These are phyloP conservation scores for Mycena filopes DNA, from an alignment of 768 basidiomycete species.

Conservation along the genomic window DNA sequence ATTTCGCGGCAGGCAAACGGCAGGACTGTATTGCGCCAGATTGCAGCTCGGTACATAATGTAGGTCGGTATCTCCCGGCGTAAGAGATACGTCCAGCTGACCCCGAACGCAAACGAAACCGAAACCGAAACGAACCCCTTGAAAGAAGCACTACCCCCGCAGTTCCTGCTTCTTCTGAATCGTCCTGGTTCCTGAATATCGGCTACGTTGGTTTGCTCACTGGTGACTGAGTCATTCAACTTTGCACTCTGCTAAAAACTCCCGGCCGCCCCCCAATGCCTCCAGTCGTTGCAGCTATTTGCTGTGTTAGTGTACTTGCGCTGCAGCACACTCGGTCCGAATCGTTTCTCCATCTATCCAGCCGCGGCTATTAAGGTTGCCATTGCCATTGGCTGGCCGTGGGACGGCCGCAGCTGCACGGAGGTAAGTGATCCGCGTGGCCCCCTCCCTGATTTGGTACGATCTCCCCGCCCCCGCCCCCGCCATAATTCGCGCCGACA, in stretches of 20 bases:
- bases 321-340: too few species aligned
- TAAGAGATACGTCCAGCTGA: neutral
- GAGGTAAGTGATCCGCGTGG: constrained; percentile 22
- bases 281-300: too few species aligned
- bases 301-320: too few species aligned
- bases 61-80: neutral
- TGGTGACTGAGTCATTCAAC: neutral
- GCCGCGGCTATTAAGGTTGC: constrained; percentile 11
- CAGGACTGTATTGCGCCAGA: too few species aligned
- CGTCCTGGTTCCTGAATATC: constrained; percentile 6
- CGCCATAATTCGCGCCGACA: neutral
- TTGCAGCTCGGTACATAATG: too few species aligned
- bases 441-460: constrained; percentile 7
- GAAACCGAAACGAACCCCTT: neutral
- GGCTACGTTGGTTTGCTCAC: neutral
- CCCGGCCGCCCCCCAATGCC: too few species aligned
- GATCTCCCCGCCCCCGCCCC: too few species aligned
- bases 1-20: too few species aligned
- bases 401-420: constrained; percentile 9
- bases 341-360: constrained; percentile 20
- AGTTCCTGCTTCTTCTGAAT: neutral
- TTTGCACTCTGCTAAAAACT: neutral
- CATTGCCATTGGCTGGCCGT: too few species aligned
- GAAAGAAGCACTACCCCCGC: too few species aligned
- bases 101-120: too few species aligned